Evolutionary conservation across 1,139 yeast genomes (phyloP), one percentile per base, ranked within the genome.

Genomic region (Scheffersomyces quercinus): DNA sequence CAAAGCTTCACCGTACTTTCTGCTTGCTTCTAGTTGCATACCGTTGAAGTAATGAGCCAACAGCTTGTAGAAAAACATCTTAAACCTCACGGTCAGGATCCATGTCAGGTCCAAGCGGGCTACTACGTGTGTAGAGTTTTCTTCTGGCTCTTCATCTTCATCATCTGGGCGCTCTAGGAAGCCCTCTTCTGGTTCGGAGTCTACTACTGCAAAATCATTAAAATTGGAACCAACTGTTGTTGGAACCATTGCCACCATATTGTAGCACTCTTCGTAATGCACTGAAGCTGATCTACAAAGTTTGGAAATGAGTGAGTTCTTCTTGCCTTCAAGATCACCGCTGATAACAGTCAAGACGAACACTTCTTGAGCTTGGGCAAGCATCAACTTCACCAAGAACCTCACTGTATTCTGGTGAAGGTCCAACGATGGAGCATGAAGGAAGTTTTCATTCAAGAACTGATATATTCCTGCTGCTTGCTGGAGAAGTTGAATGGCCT

Each of bases 331-430:
- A 41, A 68, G 53, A 50, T 74, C 79, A 6, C 70, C 73, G 38
- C 74, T 75, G 35, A 89, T 65, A 28, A 84, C 78, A 52, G 82
- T 85, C 56, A 85, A 66, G 4, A 85, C 68, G 59, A 91, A 90
- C 9, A 87, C 77, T 54, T 93, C 97, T 60, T 90, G 97, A 2
- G 95, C 88, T 61, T 93, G 97, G 0, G 96, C 95, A 46, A 89
- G 70, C 81, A 84, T 81, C 47, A 91, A 63, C 51, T 77, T 77
- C 12, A 76, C 64, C 44, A 91, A 73, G 39, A 88, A 85, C 40
- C 75, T 75, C 14, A 88, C 81, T 1, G 90, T 83, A 29, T 84
- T 81, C 40, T 85, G 87, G 45, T 79, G 74, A 45, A 91, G 68
- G 61, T 93, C 99, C 3, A 77, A 73, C 5, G 93, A 82, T 0